Conservation (phyloP, 768 basidiomycete species). For the Suillus discolor region DNA sequence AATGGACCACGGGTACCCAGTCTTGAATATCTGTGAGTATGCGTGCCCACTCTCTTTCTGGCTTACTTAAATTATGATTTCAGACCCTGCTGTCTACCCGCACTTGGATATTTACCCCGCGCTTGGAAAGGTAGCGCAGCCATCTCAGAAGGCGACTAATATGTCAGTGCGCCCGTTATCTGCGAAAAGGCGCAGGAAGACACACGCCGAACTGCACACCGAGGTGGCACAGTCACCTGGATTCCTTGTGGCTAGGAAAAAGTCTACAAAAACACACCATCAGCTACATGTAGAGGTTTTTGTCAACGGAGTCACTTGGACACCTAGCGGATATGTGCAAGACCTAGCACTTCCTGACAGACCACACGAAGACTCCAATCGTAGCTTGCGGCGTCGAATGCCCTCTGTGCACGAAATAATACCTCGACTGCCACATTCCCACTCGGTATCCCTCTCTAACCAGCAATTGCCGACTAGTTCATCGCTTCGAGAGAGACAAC, state of each 20-base stretch:
- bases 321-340: constrained; percentile 30
- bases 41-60: constrained; percentile 16
- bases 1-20: constrained; percentile 15
- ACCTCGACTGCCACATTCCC: constrained; percentile 14
- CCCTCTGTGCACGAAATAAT: constrained; percentile 2
- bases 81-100: constrained; percentile 24
- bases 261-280: constrained; percentile 33
- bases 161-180: constrained; percentile 8
- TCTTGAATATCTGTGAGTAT: constrained; percentile 18
- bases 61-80: constrained; percentile 11
- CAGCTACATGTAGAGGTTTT: constrained; percentile 39
- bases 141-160: not conserved
- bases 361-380: constrained; percentile 4
- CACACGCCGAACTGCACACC: constrained; percentile 24
- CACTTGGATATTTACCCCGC: constrained; percentile 27
- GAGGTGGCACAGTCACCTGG: constrained; percentile 11
- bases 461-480: constrained; percentile 11
- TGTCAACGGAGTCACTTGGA: constrained; percentile 26
- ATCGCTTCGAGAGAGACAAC: constrained; percentile 3
- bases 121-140: not conserved
- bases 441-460: constrained; percentile 19
- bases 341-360: constrained; percentile 16
- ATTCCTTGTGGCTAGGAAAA: constrained; percentile 7
- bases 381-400: constrained; percentile 5
- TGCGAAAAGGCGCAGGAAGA: constrained; percentile 19